phyloP scores from a whole-genome alignment of 768 basidiomycete genomes.

The Rhodotorula graminis region DNA sequence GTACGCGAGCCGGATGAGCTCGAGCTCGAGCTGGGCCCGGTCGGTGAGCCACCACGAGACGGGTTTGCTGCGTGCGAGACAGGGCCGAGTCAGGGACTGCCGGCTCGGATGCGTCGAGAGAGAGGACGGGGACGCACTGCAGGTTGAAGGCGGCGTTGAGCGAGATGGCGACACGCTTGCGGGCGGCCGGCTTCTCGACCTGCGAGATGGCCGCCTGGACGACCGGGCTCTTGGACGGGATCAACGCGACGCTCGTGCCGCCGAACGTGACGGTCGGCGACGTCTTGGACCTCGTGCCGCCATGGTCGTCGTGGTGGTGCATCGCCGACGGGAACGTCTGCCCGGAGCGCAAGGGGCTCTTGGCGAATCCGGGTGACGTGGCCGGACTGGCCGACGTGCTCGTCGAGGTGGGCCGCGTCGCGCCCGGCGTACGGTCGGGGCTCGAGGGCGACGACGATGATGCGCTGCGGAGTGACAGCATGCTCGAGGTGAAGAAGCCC shows the following conservation, averaged over 20 bases:
- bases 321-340: conserved; percentile 8
- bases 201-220: conserved; percentile 4
- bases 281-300: conserved; percentile 9
- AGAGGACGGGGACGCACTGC: conserved; percentile 7
- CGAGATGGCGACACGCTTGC: neutral
- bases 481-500: conserved; percentile 34
- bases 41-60: conserved; percentile 44
- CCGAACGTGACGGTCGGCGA: conserved; percentile 35
- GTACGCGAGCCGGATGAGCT: conserved; percentile 59
- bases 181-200: neutral
- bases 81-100: neutral
- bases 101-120: neutral
- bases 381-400: conserved; percentile 8
- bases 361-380: conserved; percentile 15
- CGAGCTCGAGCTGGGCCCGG: conserved; percentile 47
- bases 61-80: conserved; percentile 5
- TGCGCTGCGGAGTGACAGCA: conserved; percentile 31
- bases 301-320: conserved; percentile 5
- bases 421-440: conserved; percentile 7
- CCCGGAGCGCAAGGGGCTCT: conserved; percentile 3
- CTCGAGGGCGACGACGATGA: conserved; percentile 11
- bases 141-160: neutral
- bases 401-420: conserved; percentile 9
- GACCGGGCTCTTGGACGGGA: conserved; percentile 11
- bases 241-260: conserved; percentile 30